Percentiles rank a stretch among this genome's conserved stretches.
phyloP scores from a whole-genome alignment of 148 eudicot genomes.

The Drosera capensis region DNA sequence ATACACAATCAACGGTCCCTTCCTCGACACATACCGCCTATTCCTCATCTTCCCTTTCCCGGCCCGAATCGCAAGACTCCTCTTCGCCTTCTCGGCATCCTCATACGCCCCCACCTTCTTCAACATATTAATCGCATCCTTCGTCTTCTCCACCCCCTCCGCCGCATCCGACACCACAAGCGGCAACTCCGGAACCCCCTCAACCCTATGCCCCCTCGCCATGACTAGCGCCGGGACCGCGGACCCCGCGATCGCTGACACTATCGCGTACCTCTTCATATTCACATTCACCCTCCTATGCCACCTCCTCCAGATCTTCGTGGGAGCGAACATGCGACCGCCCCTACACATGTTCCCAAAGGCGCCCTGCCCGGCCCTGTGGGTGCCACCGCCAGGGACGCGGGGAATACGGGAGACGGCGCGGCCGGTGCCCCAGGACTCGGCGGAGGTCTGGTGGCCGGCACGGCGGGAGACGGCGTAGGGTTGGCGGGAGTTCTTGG shows the following conservation, averaged over 20 bases:
- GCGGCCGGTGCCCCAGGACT: slow-evolving; percentile 35
- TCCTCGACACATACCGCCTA: slow-evolving; percentile 52
- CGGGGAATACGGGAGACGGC: slow-evolving; percentile 31
- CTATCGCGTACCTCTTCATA: slow-evolving; percentile 21
- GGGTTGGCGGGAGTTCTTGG: slow-evolving; percentile 28
- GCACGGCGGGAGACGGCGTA: slow-evolving; percentile 25
- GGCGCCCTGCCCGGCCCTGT: slow-evolving; percentile 26
- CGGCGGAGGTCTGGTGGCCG: slow-evolving; percentile 33
- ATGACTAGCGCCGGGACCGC: slow-evolving; percentile 11
- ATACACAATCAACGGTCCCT: slow-evolving; percentile 67
- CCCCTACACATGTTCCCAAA: slow-evolving; percentile 25
- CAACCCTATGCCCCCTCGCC: slow-evolving; percentile 37
- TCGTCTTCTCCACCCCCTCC: slow-evolving; percentile 58
- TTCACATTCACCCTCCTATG: slow-evolving; percentile 18
- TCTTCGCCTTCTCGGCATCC: slow-evolving; percentile 77
- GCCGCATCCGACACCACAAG: slow-evolving; percentile 11
- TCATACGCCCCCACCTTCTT: slow-evolving; percentile 50
- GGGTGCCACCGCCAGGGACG: slow-evolving; percentile 27
- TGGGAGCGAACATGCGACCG: slow-evolving; percentile 20
- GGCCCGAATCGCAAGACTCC: slow-evolving; percentile 43
- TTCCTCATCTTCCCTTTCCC: slow-evolving; percentile 90
- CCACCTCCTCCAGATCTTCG: slow-evolving; percentile 23
- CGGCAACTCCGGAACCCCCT: slow-evolving; percentile 2
- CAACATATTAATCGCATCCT: slow-evolving; percentile 35
- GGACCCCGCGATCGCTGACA: slow-evolving; percentile 24